Evolutionary conservation across 495 filamentous ascomycete genomes (phyloP).

Genomic region (Jackrogersella minutella): DNA sequence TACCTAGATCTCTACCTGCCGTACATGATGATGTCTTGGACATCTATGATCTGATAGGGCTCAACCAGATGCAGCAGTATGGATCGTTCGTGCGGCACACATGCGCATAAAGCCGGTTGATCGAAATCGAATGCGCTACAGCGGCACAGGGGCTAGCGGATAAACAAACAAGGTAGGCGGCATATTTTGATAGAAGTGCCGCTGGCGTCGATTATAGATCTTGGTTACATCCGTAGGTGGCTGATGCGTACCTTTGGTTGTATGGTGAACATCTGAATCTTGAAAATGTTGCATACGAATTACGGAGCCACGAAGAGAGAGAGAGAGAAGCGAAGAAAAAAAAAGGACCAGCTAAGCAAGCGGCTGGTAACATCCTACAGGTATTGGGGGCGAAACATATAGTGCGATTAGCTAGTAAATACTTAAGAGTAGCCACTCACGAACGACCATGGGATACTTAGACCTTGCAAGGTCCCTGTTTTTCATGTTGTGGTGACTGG

Average conservation of each 20-base stretch:
- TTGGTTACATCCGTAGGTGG: conserved; percentile 41
- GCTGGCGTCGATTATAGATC: conserved; percentile 23
- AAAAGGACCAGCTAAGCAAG: background rate
- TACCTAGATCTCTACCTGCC: background rate
- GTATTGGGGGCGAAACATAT: conserved; percentile 16
- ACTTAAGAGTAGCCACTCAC: background rate
- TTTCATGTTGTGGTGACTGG: no score
- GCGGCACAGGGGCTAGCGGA: conserved; percentile 26
- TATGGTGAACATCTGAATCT: conserved; percentile 15
- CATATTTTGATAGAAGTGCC: conserved; percentile 24
- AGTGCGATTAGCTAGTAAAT: conserved; percentile 7
- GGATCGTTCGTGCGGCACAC: conserved; percentile 14
- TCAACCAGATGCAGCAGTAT: background rate
- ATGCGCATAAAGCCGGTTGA: background rate
- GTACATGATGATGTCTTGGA: no score
- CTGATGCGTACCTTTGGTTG: background rate
- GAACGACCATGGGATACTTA: conserved; percentile 10
- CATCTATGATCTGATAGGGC: no score
- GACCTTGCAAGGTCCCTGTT: conserved; percentile 19
- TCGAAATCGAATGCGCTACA: conserved; percentile 14
- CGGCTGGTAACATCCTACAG: background rate
- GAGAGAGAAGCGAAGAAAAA: background rate
- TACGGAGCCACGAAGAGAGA: background rate
- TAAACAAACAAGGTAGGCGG: conserved; percentile 26
- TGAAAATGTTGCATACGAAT: conserved; percentile 9